phyloP scores from a whole-genome alignment of 1,284 basidiomycete genomes.

The Cutaneotrichosporon arboriforme region DNA sequence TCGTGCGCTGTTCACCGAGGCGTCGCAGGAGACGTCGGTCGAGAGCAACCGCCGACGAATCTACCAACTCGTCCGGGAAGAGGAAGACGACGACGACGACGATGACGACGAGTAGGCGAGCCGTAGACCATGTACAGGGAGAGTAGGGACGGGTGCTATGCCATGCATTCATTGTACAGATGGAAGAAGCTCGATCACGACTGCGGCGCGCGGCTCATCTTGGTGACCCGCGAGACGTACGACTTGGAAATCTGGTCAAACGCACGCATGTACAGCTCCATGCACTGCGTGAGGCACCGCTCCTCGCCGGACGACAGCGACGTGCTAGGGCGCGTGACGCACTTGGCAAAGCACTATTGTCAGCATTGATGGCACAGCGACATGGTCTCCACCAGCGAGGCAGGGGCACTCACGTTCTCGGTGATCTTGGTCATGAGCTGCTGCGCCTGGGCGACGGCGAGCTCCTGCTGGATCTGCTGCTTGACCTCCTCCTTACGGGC shows the following conservation, averaged over 20 bases:
- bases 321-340: slow-evolving; percentile 39
- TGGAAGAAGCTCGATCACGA: not conserved
- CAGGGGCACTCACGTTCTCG: slow-evolving; percentile 43
- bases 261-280: slow-evolving; percentile 47
- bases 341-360: slow-evolving; percentile 47
- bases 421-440: slow-evolving; percentile 50
- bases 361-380: not conserved
- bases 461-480: slow-evolving; percentile 46
- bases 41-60: slow-evolving; percentile 68
- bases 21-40: slow-evolving; percentile 63
- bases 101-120: slow-evolving; percentile 20
- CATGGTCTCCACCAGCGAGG: too few species aligned
- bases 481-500: slow-evolving; percentile 48
- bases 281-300: slow-evolving; percentile 46
- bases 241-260: slow-evolving; percentile 47
- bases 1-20: slow-evolving; percentile 64
- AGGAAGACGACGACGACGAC: slow-evolving; percentile 46
- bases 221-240: slow-evolving; percentile 43
- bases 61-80: slow-evolving; percentile 68
- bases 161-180: not conserved
- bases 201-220: slow-evolving; percentile 27
- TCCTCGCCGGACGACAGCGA: slow-evolving; percentile 42
- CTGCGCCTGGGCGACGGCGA: slow-evolving; percentile 47
- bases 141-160: not conserved
- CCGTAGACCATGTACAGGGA: not conserved